Evolutionary conservation across 2,329 filamentous ascomycete genomes (phyloP), one percentile per base, ranked within the genome.

Genomic region (Colletotrichum sansevieriae): DNA sequence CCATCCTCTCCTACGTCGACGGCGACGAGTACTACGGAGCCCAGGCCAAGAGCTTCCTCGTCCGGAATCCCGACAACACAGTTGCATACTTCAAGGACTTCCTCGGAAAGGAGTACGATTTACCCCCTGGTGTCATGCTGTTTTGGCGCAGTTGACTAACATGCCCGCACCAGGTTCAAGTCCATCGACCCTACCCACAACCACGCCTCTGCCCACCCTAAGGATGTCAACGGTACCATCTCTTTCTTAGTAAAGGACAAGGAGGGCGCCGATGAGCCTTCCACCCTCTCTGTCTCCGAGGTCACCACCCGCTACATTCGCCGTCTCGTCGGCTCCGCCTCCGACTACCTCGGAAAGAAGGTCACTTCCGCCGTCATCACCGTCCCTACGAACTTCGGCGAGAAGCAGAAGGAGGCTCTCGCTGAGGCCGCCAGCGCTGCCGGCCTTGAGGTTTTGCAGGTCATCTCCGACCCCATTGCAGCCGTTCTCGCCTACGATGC

Each of bases 21-120:
- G 96, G 95, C 73, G 96, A 99, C 78, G 95, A 99, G 83, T 98
- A 97, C 83, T 95, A 97, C 78, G 96, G 96, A 76, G 91, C 92
- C 73, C 95, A 99, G 83, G 96, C 95, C 76, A 99, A 98, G 88
- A 86, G 88, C 72, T 95, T 98, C 83, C 89, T 98, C 68, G 88
- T 98, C 74, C 92, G 96, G 78, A 98, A 99, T 82, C 87, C 94
- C 72, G 88, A 89, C 79, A 98, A 98, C 87, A 98, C 96, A 22
- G 88, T 98, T 77, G 93, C 94, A 78, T 97, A 93, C 85, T 99
- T 98, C 87, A 91, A 94, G 82, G 96, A 99, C 78, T 98, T 94
- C 81, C 83, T 99, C 61, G 96, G 96, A 75, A 93, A 97, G 87
- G 92, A 97, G 92, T 97, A 90, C 68, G 88, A 78, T 35, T 33